These are phyloP conservation scores for Amauroascus verrucosus DNA, from an alignment of 2,329 filamentous ascomycete species.

Conservation along the genomic window DNA sequence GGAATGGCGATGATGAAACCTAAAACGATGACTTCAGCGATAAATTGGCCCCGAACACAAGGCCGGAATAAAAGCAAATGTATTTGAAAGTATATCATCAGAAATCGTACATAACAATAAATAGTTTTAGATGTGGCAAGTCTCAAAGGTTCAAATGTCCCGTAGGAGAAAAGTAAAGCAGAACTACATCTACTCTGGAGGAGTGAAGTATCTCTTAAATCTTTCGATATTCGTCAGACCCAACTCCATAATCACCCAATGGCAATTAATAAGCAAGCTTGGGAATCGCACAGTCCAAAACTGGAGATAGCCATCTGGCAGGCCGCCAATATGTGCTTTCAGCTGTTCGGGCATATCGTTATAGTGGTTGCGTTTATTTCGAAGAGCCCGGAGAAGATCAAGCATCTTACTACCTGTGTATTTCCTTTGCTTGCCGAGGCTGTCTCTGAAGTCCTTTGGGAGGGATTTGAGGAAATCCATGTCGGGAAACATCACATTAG, in stretches of 20 bases:
- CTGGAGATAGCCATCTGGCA: constrained; percentile 69
- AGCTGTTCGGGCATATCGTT: constrained; percentile 84
- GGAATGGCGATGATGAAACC: too few relatives aligned
- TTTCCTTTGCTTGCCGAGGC: constrained; percentile 85
- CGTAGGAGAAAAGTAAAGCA: background rate
- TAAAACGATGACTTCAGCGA: too few relatives aligned
- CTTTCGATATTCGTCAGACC: constrained; percentile 41
- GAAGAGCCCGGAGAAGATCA: constrained; percentile 74
- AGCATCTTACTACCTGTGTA: constrained; percentile 77
- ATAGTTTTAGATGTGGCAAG: background rate
- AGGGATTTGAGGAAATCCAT: constrained; percentile 70
- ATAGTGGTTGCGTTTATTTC: constrained; percentile 97
- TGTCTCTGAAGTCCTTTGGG: constrained; percentile 74
- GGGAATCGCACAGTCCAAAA: constrained; percentile 81
- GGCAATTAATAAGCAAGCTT: constrained; percentile 65
- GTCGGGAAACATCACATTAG: constrained; percentile 40
- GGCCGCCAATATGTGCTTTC: constrained; percentile 59
- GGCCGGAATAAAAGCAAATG: background rate
- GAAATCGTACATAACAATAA: too few relatives aligned
- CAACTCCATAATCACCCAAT: constrained; percentile 60
- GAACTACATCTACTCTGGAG: constrained; percentile 23
- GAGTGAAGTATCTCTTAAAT: constrained; percentile 36
- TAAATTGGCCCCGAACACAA: too few relatives aligned
- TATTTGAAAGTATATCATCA: too few relatives aligned
- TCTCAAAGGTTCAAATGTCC: too few relatives aligned